phyloP scores from a whole-genome alignment of 176 grass and related monocot species.

The Oryza coarctata region DNA sequence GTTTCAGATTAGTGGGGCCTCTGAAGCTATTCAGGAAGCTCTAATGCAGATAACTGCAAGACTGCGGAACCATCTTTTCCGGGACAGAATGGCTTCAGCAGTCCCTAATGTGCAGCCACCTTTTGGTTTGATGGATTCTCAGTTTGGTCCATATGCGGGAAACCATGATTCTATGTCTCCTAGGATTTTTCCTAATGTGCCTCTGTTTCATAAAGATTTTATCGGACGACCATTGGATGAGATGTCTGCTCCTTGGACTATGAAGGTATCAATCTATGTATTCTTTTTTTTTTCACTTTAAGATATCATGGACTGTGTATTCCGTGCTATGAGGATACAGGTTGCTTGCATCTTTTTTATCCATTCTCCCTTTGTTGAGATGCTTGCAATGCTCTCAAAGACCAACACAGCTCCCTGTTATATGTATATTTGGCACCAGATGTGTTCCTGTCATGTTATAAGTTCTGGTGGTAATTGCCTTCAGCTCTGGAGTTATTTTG shows the following conservation, averaged over 20 bases:
- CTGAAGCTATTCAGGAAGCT: constrained; percentile 83
- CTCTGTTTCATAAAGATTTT: constrained; percentile 67
- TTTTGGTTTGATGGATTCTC: constrained; percentile 66
- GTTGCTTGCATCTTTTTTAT: constrained; percentile 13
- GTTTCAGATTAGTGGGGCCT: constrained; percentile 68
- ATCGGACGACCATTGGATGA: constrained; percentile 62
- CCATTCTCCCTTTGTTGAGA: not conserved
- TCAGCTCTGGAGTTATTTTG: not conserved
- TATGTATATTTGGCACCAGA: constrained; percentile 9
- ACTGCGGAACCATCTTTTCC: constrained; percentile 82
- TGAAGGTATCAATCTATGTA: constrained; percentile 45
- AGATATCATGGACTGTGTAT: constrained; percentile 6
- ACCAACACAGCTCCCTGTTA: not conserved
- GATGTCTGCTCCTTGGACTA: constrained; percentile 53
- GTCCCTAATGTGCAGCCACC: constrained; percentile 48
- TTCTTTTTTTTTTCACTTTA: not conserved
- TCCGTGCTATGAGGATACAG: not conserved
- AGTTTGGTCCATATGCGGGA: constrained; percentile 62
- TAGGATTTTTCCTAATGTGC: constrained; percentile 38
- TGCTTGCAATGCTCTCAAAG: not conserved
- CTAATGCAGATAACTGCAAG: constrained; percentile 82
- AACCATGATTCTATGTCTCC: constrained; percentile 56
- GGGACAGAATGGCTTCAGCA: constrained; percentile 52
- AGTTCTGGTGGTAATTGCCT: not conserved
- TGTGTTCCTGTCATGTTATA: not conserved